Evolutionary conservation across 164 flowering plant species (phyloP), one percentile per base, ranked within the genome.

Genomic region (Tetracentron sinense): DNA sequence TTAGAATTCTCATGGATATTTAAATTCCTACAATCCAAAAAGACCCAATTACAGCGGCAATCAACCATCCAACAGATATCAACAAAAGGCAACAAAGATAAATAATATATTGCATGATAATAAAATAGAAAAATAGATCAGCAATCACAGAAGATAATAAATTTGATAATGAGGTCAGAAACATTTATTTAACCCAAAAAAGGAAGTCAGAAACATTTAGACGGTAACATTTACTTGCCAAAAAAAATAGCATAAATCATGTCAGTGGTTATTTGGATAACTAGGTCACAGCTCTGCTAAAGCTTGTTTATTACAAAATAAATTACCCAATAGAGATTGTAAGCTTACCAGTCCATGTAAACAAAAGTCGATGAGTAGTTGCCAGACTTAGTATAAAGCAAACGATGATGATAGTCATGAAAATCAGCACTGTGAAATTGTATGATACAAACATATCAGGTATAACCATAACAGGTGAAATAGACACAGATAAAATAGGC

Each of bases 351-450:
- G 79, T 94, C 97, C 99, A 95, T 92, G 83, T 95, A 92, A 42
- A 75, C 75, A 68, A 95, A 95, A 22, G 99, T 92, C 2, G 99
- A 95, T 53, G 99, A 81, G 70, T 95, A 95, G 77, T 95, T 95
- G 31, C 99, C 99, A 25, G 97, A 89, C 70, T 92, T 89, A 23
- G 97, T 95, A 64, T 92, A 92, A 14, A 95, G 91, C 77, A 95
- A 63, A 20, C 97, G 99, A 65, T 95, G 99, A 72, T 95, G 99
- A 69, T 95, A 92, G 68, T 95, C 99, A 77, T 95, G 97, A 72
- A 95, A 95, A 79, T 92, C 97, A 73, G 97, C 82, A 31, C 97
- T 95, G 87, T 4, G 14, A 77, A 65, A 46, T 51, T 50, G 46
- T 12, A 26, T 7, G 69, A 15, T 17, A 42, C 53, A 69, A 62